A percentile compares a stretch with the other conserved stretches of the same genome.
phyloP scores from a whole-genome alignment of 768 basidiomycete species.

The Xerocomus spinulosus region DNA sequence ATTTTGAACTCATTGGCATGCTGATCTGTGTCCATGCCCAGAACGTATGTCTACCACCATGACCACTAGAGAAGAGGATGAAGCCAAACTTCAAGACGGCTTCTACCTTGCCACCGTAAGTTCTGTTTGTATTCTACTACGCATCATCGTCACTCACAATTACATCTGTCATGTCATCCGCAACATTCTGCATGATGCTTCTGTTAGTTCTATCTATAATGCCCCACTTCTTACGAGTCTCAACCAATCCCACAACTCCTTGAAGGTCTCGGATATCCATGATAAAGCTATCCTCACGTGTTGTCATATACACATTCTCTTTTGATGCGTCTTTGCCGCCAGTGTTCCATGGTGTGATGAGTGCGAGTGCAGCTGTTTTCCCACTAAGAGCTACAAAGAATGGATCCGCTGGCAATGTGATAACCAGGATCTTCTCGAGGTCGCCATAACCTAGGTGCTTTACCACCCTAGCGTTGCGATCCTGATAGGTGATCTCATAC shows the following conservation, averaged over 20 bases:
- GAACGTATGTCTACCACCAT: too few species aligned
- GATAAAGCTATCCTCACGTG: slow-evolving; percentile 1
- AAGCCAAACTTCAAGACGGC: too few species aligned
- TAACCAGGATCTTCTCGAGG: slow-evolving; percentile 14
- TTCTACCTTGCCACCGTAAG: too few species aligned
- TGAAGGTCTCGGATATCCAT: slow-evolving; percentile 12
- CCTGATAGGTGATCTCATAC: slow-evolving; percentile 8
- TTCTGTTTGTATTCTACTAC: too few species aligned
- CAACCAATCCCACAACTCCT: slow-evolving; percentile 14
- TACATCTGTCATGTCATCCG: too few species aligned
- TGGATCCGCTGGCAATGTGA: not conserved
- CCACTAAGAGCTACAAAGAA: slow-evolving; percentile 2
- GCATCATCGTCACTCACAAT: too few species aligned
- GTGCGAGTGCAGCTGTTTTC: slow-evolving; percentile 9
- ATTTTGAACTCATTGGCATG: too few species aligned
- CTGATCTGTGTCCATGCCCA: too few species aligned
- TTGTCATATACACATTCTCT: not conserved
- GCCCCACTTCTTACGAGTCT: slow-evolving; percentile 10
- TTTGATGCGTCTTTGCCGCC: not conserved
- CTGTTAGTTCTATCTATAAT: slow-evolving; percentile 15
- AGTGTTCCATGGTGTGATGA: slow-evolving; percentile 13
- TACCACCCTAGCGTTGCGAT: too few species aligned
- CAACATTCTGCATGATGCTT: too few species aligned
- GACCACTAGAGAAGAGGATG: too few species aligned
- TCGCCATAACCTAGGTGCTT: slow-evolving; percentile 4